phyloP scores from a whole-genome alignment of 257 asterid species.

The Henckelia pumila region DNA sequence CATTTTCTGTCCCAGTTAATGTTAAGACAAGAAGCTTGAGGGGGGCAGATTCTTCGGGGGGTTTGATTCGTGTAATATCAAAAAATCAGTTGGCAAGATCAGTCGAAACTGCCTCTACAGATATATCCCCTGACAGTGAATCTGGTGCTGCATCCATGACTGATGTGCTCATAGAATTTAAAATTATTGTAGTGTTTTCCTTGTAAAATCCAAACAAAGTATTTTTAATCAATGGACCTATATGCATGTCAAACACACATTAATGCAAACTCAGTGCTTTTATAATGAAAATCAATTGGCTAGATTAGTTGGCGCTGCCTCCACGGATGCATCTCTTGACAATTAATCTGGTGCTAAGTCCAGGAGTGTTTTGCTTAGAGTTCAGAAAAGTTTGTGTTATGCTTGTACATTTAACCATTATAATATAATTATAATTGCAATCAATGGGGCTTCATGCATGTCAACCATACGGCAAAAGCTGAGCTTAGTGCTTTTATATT shows the following conservation, averaged over 20 bases:
- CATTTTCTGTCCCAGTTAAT: slow-evolving; percentile 86
- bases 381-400: too few species aligned
- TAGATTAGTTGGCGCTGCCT: slow-evolving; percentile 41
- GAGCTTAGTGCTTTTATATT: neutral
- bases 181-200: too few species aligned
- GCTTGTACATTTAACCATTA: too few species aligned
- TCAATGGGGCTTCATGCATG: slow-evolving; percentile 1
- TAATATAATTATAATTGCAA: too few species aligned
- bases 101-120: slow-evolving; percentile 46
- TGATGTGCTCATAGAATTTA: neutral
- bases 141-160: slow-evolving; percentile 41
- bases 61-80: slow-evolving; percentile 82
- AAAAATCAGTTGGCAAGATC: slow-evolving; percentile 40
- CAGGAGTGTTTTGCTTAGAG: too few species aligned
- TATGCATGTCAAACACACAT: slow-evolving; percentile 3
- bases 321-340: slow-evolving; percentile 44
- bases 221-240: slow-evolving; percentile 5
- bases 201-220: slow-evolving; percentile 5
- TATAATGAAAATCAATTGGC: slow-evolving; percentile 35
- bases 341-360: slow-evolving; percentile 58
- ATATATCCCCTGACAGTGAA: slow-evolving; percentile 47
- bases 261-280: slow-evolving; percentile 5
- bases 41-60: slow-evolving; percentile 68
- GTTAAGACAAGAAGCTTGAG: slow-evolving; percentile 68
- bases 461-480: slow-evolving; percentile 1